Evolutionary conservation across 75 land plant genomes (phyloP).

Genomic region (Selaginella tamariscina): DNA sequence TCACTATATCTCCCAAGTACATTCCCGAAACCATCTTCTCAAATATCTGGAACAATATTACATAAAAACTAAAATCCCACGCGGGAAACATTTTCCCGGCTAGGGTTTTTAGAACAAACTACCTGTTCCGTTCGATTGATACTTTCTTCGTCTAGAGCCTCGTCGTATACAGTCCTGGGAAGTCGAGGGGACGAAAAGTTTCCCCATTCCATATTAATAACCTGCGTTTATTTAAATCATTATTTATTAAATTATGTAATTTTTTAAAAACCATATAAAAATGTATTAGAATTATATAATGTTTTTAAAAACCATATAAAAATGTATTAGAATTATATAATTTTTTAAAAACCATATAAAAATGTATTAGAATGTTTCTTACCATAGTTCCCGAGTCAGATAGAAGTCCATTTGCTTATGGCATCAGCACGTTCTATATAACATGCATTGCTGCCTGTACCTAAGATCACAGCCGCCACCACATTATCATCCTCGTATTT

Average conservation of each 20-base stretch:
- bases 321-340: not conserved
- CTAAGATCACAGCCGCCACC: slow-evolving; percentile 60
- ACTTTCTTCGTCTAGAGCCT: slow-evolving; percentile 48
- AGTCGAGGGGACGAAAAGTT: slow-evolving; percentile 57
- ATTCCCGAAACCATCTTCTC: slow-evolving; percentile 76
- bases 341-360: not conserved
- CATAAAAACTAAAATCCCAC: not conserved
- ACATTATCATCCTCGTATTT: slow-evolving; percentile 45
- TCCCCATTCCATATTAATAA: slow-evolving; percentile 80
- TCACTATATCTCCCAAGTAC: slow-evolving; percentile 79
- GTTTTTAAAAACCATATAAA: not conserved
- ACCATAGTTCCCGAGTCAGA: slow-evolving; percentile 53
- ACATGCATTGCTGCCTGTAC: slow-evolving; percentile 79
- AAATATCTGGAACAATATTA: slow-evolving; percentile 35
- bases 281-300: not conserved
- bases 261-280: no score
- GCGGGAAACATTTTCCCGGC: not conserved
- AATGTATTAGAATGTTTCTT: slow-evolving; percentile 15
- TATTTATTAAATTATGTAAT: no score
- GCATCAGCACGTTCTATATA: slow-evolving; percentile 49
- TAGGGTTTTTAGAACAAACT: slow-evolving; percentile 6
- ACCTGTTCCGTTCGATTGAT: slow-evolving; percentile 62
- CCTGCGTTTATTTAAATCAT: no score
- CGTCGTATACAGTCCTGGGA: slow-evolving; percentile 51
- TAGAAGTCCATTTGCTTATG: slow-evolving; percentile 34